Conservation (phyloP, 2,329 filamentous ascomycete genomes). For the Diplodia seriata region DNA sequence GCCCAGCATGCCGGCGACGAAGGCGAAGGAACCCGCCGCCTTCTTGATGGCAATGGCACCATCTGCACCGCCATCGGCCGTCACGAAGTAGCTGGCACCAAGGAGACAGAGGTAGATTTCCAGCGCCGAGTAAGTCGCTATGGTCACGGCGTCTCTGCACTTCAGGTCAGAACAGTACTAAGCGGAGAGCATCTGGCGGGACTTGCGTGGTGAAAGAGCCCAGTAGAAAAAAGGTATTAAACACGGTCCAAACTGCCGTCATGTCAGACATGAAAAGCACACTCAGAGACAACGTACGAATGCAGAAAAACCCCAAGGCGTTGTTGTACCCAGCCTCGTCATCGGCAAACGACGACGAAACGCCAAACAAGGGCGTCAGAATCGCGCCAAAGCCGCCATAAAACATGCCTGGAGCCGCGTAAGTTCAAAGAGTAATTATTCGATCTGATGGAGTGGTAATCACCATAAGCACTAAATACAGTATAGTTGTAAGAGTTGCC, state of each 20-base stretch:
- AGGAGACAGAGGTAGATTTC: conserved; percentile 55
- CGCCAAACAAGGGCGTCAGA: conserved; percentile 56
- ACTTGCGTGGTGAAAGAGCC: conserved; percentile 52
- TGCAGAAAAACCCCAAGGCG: conserved; percentile 58
- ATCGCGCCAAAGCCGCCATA: conserved; percentile 59
- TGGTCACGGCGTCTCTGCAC: conserved; percentile 46
- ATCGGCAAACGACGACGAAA: conserved; percentile 54
- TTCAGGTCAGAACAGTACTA: no score
- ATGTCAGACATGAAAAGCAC: conserved; percentile 31
- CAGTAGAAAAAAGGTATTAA: conserved; percentile 57
- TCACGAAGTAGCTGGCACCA: conserved; percentile 55
- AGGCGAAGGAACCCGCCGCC: conserved; percentile 56
- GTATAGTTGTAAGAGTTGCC: conserved; percentile 63
- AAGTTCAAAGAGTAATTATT: no score
- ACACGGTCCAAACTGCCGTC: conserved; percentile 54
- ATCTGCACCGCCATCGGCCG: conserved; percentile 50
- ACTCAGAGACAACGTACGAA: conserved; percentile 41
- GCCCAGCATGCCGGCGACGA: conserved; percentile 55
- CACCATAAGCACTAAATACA: conserved; percentile 62
- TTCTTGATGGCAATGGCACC: conserved; percentile 50
- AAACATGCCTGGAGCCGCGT: conserved; percentile 49
- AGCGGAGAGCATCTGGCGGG: no score
- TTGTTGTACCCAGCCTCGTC: conserved; percentile 55
- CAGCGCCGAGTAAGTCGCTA: conserved; percentile 56
- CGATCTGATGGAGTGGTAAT: conserved; percentile 12